Base-by-base conservation (phyloP, 371 early-diverging fungal species). In the Mortierella sp. region DNA sequence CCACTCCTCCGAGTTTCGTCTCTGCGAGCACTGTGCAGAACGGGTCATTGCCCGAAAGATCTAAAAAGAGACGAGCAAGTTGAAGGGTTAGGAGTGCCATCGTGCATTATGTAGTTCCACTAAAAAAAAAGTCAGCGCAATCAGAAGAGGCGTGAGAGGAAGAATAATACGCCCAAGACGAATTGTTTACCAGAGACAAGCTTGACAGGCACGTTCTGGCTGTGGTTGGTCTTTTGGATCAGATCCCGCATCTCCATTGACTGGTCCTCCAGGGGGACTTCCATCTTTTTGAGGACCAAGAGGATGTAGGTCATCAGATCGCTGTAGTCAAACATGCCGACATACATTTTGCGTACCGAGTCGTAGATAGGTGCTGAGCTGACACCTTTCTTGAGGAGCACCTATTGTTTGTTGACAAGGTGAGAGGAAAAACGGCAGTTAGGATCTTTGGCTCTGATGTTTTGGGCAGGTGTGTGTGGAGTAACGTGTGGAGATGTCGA, bases 321-420 rank as follows among this genome's bases (percentile, higher is more conserved):
- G 37, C 93, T 93, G 87, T 95, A 94, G 77, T 97, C 97, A 88
- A 97, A 96, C 95, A 97, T 96, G 61, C 97, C 97, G 0, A 94
- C 90, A 82, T 93, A 96, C 16, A 87, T 76, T 44, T 87, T 86
- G 40, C 59, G 77, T 71, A 28, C 44, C 64, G 72, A 71, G 73
- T 95, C 94, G 88, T 93, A 95, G 0, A 97, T 93, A 3, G 97
- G 97, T 0, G 96, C 96, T 10, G 82, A 82, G 0, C 78, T 75
- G 69, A 82, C 78, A n/a, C 82, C 82, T 37, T 78, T 75, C 72
- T 77, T 74, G 19, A 82, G 78, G 40, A 82, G 44, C 13, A 79
- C 75, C 79, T 79, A 73, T n/a, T 26, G 13, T 11, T 46, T 46
- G 48, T 46, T 46, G 48, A 46, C 48, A 46, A 46, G 13, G 13